phyloP scores from a whole-genome alignment of 345 rosid species.

The Hirschfeldia incana region DNA sequence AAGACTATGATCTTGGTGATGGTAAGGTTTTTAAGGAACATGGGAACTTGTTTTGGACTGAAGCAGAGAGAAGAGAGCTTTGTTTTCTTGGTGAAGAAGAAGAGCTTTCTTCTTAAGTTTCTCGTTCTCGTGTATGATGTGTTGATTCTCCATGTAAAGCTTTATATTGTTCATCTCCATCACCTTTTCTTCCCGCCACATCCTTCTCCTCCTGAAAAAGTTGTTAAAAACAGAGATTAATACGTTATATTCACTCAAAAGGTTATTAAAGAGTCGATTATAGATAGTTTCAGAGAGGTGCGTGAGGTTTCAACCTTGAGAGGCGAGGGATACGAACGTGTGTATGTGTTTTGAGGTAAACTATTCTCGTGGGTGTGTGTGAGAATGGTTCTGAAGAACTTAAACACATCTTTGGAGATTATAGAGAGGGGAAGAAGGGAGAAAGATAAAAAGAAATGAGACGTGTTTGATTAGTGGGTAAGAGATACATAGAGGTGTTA shows the following conservation, averaged over 20 bases:
- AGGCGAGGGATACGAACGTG: constrained; percentile 13
- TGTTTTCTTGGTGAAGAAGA: constrained; percentile 75
- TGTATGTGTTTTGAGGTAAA: constrained; percentile 19
- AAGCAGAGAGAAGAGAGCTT: constrained; percentile 53
- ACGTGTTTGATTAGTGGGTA: constrained; percentile 12
- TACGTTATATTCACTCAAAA: neutral
- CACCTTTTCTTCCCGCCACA: constrained; percentile 38
- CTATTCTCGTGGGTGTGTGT: constrained; percentile 30
- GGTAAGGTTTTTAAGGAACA: constrained; percentile 28
- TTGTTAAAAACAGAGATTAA: neutral
- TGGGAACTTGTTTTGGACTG: constrained; percentile 36
- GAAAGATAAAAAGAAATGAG: constrained; percentile 9
- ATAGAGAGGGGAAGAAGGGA: neutral
- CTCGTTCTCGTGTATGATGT: constrained; percentile 67
- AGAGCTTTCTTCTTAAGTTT: constrained; percentile 61
- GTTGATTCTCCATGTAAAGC: constrained; percentile 66
- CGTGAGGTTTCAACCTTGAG: constrained; percentile 18
- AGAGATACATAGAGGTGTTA: constrained; percentile 13
- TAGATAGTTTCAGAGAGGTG: neutral
- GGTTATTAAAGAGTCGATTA: neutral
- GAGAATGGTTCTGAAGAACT: constrained; percentile 39
- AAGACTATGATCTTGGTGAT: constrained; percentile 24
- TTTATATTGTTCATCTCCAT: constrained; percentile 61
- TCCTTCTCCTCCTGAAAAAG: constrained; percentile 32
- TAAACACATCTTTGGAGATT: constrained; percentile 34